Conservation (phyloP, 1,284 basidiomycete genomes). For the Rhodotorula sp. region DNA sequence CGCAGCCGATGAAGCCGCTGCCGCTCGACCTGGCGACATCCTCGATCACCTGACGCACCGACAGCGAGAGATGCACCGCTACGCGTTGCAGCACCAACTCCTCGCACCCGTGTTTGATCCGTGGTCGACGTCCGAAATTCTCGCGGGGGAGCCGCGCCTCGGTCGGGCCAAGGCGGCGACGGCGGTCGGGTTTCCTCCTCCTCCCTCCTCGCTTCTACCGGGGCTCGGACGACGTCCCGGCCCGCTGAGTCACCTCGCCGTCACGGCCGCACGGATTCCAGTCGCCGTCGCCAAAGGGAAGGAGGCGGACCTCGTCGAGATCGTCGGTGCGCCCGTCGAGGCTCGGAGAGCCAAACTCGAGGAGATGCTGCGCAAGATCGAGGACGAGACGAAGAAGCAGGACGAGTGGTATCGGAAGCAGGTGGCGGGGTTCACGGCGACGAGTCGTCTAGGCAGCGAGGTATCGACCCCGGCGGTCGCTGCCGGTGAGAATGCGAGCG, state of each 20-base stretch:
- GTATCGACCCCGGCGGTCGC: not conserved
- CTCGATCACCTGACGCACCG: constrained; percentile 32
- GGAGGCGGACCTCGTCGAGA: not conserved
- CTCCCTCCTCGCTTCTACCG: not conserved
- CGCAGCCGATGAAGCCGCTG: not conserved
- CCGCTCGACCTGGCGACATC: constrained; percentile 20
- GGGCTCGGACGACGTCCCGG: constrained; percentile 13
- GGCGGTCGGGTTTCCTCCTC: not conserved
- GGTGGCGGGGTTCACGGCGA: not conserved
- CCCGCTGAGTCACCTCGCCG: constrained; percentile 3
- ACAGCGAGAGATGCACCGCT: constrained; percentile 28
- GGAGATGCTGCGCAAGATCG: constrained; percentile 1
- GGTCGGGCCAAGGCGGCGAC: constrained; percentile 13
- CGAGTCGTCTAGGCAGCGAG: not conserved
- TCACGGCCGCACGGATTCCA: constrained; percentile 14
- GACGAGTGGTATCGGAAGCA: not conserved
- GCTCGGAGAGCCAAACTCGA: constrained; percentile 19
- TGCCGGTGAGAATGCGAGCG: not conserved
- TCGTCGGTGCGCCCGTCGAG: constrained; percentile 2
- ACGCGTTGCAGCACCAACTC: constrained; percentile 22
- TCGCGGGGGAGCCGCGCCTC: constrained; percentile 13
- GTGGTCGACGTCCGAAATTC: constrained; percentile 1
- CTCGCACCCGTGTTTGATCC: constrained; percentile 20
- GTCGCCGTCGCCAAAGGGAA: constrained; percentile 8
- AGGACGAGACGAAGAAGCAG: not conserved